Evolutionary conservation across 306 rosid species (phyloP).

Genomic region (Lagenaria siceraria): DNA sequence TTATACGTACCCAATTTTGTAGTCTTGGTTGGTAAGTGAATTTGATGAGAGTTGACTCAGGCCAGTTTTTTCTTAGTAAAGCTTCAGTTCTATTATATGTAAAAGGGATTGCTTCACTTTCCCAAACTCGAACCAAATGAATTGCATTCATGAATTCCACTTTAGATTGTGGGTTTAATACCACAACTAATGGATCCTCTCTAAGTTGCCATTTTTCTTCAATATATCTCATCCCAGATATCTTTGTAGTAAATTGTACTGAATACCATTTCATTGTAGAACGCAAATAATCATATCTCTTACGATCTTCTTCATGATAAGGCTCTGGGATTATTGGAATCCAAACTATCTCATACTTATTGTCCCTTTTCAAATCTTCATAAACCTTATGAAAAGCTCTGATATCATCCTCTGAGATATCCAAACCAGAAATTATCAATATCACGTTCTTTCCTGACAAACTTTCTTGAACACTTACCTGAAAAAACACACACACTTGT

Average conservation of each 20-base stretch:
- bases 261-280: constrained; percentile 43
- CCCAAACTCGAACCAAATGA: constrained; percentile 35
- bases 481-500: constrained; percentile 9
- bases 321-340: constrained; percentile 23
- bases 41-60: too few relatives aligned
- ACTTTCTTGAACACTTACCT: constrained; percentile 1
- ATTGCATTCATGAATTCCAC: constrained; percentile 29
- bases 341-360: constrained; percentile 8
- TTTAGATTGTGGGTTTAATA: constrained; percentile 25
- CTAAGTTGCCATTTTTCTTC: constrained; percentile 17
- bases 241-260: constrained; percentile 14
- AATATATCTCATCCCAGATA: constrained; percentile 28
- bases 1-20: too few relatives aligned
- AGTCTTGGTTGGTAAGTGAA: background rate
- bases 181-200: constrained; percentile 1
- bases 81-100: background rate
- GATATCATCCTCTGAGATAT: constrained; percentile 10
- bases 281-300: constrained; percentile 33
- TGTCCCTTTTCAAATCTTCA: constrained; percentile 15
- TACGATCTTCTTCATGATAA: constrained; percentile 24
- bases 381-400: constrained; percentile 15
- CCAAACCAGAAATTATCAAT: constrained; percentile 23
- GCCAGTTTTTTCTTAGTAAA: background rate
- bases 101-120: constrained; percentile 1
- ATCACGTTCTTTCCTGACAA: constrained; percentile 15